These are phyloP conservation scores for Cystobasidium ongulense DNA, from an alignment of 768 basidiomycete species.

Conservation along the genomic window DNA sequence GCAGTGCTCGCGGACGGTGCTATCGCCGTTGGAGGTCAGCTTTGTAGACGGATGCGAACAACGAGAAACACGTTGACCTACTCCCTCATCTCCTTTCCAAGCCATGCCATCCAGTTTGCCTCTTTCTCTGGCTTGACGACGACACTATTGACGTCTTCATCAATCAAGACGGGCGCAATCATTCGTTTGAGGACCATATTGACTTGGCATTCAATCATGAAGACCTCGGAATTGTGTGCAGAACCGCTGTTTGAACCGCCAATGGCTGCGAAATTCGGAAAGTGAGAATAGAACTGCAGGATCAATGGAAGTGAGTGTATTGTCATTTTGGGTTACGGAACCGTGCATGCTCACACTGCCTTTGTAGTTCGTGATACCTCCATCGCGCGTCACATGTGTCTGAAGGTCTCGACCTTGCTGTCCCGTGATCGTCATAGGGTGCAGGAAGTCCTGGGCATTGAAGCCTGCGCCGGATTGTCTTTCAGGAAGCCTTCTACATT, in stretches of 20 bases:
- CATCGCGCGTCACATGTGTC: not conserved
- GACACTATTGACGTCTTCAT: slow-evolving; percentile 20
- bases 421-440: not conserved
- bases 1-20: slow-evolving; percentile 1
- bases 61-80: not conserved
- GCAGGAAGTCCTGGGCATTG: slow-evolving; percentile 1
- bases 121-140: not conserved
- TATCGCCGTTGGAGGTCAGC: not conserved
- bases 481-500: not conserved
- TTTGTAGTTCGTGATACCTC: slow-evolving; percentile 8
- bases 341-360: slow-evolving; percentile 5
- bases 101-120: not conserved
- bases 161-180: not conserved
- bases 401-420: slow-evolving; percentile 3
- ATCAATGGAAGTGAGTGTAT: too few species aligned
- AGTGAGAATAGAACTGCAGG: slow-evolving; percentile 14
- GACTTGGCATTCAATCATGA: slow-evolving; percentile 15
- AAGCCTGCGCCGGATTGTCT: not conserved
- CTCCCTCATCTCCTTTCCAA: slow-evolving; percentile 10
- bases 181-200: slow-evolving; percentile 6
- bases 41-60: not conserved
- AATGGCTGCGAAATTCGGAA: slow-evolving; percentile 7
- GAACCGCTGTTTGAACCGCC: slow-evolving; percentile 9
- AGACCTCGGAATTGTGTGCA: not conserved
- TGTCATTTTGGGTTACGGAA: too few species aligned